A percentile compares a stretch with the other conserved stretches of the same genome.
Conservation (phyloP, 306 rosid species). For the Datisca glomerata region DNA sequence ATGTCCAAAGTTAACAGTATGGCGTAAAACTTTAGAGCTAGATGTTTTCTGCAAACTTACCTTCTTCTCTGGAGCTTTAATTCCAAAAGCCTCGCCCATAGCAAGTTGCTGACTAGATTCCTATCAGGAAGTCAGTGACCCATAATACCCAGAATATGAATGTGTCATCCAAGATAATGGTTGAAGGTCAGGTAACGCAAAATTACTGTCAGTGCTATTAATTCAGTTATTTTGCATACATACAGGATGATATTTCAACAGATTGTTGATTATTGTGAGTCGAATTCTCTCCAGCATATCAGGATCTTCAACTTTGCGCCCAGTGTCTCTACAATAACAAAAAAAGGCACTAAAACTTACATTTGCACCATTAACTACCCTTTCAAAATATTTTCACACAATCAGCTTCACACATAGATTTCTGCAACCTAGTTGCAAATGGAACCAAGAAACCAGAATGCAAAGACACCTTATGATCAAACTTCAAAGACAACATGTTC, state of each 20-base stretch:
- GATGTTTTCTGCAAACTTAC: slow-evolving; percentile 38
- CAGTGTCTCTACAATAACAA: slow-evolving; percentile 49
- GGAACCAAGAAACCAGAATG: slow-evolving; percentile 5
- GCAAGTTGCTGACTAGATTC: slow-evolving; percentile 84
- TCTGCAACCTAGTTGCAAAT: not conserved
- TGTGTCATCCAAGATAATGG: slow-evolving; percentile 6
- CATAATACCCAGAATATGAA: slow-evolving; percentile 5
- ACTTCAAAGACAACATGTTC: no score
- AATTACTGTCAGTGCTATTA: no score
- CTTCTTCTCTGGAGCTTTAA: slow-evolving; percentile 78
- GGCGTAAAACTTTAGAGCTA: not conserved
- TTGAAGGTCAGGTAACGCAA: not conserved
- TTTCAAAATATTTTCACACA: no score
- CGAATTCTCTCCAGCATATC: slow-evolving; percentile 89
- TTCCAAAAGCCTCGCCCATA: slow-evolving; percentile 96
- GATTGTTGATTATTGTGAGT: slow-evolving; percentile 83
- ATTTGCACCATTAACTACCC: not conserved
- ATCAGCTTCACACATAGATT: no score
- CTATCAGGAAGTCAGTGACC: slow-evolving; percentile 24
- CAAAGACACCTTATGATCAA: slow-evolving; percentile 8
- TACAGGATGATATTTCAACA: slow-evolving; percentile 93
- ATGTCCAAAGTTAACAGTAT: not conserved
- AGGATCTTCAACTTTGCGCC: slow-evolving; percentile 97
- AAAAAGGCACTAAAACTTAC: slow-evolving; percentile 17
- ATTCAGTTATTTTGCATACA: slow-evolving; percentile 20